Evolutionary conservation across 768 basidiomycete genomes (phyloP).

Genomic region (Dioszegia hungarica): DNA sequence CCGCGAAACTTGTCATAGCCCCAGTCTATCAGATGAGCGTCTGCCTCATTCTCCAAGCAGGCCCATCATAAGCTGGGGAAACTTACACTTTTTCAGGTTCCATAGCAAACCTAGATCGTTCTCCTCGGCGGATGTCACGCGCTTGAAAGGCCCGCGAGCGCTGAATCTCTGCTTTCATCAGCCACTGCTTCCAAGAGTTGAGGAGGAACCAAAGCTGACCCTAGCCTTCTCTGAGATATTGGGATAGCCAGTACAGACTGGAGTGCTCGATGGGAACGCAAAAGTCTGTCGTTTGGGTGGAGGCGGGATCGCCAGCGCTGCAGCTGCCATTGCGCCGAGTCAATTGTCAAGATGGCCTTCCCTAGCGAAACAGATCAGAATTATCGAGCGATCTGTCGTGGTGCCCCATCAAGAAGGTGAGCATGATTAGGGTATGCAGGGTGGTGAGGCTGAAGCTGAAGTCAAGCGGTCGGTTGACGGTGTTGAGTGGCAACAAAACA

Average conservation of each 20-base stretch:
- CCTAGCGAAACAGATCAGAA: too few relatives aligned
- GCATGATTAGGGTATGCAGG: too few relatives aligned
- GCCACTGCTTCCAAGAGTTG: too few relatives aligned
- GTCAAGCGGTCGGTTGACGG: not conserved
- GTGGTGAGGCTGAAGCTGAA: too few relatives aligned
- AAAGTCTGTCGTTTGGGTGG: conserved; percentile 3
- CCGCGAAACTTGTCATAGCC: conserved; percentile 36
- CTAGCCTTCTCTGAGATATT: conserved; percentile 9
- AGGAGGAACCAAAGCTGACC: not conserved
- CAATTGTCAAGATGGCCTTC: too few relatives aligned
- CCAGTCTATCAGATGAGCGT: conserved; percentile 30
- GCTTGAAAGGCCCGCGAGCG: conserved; percentile 12
- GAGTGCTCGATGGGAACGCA: conserved; percentile 27
- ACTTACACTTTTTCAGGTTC: conserved; percentile 38
- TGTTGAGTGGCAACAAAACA: conserved; percentile 1
- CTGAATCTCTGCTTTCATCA: conserved; percentile 1
- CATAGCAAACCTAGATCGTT: not conserved
- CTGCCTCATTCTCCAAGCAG: not conserved
- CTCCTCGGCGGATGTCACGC: conserved; percentile 39
- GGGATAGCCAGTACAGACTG: conserved; percentile 20
- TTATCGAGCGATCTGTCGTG: too few relatives aligned
- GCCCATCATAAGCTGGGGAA: not conserved
- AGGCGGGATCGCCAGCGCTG: not conserved
- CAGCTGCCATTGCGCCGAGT: not conserved
- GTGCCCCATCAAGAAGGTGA: too few relatives aligned